These are phyloP conservation scores for Bombardia bombarda DNA, from an alignment of 495 filamentous ascomycete species.

Conservation along the genomic window DNA sequence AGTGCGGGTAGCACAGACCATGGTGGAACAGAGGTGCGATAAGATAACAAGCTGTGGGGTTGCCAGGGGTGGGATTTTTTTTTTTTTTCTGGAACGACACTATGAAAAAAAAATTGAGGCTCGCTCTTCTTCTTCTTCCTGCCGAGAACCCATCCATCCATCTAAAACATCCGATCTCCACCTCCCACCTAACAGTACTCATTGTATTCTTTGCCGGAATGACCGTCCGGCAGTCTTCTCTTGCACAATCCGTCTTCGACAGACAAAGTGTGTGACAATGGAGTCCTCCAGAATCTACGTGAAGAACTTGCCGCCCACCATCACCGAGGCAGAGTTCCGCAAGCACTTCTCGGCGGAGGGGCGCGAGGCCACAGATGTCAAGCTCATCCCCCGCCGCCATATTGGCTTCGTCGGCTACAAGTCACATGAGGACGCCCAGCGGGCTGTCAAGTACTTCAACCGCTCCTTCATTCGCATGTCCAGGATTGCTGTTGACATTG, in stretches of 20 bases:
- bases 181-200: too few relatives aligned
- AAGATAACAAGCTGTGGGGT: not conserved
- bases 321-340: slow-evolving; percentile 68
- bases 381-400: slow-evolving; percentile 75
- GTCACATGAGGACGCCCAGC: slow-evolving; percentile 64
- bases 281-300: slow-evolving; percentile 86
- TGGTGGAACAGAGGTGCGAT: too few relatives aligned
- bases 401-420: slow-evolving; percentile 97
- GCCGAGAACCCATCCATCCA: not conserved
- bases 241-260: slow-evolving; percentile 13
- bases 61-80: not conserved
- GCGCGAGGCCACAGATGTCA: slow-evolving; percentile 76
- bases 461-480: slow-evolving; percentile 92
- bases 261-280: slow-evolving; percentile 28
- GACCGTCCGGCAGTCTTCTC: slow-evolving; percentile 14
- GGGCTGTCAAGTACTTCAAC: slow-evolving; percentile 91
- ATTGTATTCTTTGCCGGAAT: slow-evolving; percentile 12
- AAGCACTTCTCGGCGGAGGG: slow-evolving; percentile 73
- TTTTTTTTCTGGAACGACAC: not conserved
- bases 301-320: slow-evolving; percentile 69
- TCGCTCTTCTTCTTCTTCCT: not conserved
- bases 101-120: not conserved
- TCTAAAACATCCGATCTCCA: not conserved
- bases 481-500: slow-evolving; percentile 87
- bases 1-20: too few relatives aligned